Conservation (phyloP, 805 yeast genomes). For the Candida sakaeoensis region DNA sequence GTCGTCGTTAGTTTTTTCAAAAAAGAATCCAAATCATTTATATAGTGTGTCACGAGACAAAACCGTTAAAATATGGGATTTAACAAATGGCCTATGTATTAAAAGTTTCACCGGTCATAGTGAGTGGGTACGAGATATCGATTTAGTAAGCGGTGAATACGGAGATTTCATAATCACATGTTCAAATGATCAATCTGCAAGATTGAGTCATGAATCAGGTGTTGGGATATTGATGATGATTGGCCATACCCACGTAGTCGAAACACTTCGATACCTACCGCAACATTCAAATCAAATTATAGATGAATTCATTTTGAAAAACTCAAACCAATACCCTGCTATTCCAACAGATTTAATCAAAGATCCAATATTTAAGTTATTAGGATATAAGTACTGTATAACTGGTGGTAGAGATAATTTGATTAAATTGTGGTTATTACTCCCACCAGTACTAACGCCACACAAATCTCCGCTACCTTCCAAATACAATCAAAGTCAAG, state of each 20-base stretch:
- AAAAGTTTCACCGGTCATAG: conserved; percentile 72
- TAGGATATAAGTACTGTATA: conserved; percentile 70
- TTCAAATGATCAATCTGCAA: conserved; percentile 72
- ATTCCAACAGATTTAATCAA: conserved; percentile 28
- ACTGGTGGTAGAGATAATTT: conserved; percentile 78
- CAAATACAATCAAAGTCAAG: conserved; percentile 50
- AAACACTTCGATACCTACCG: conserved; percentile 68
- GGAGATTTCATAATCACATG: conserved; percentile 67
- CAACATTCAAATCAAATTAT: conserved; percentile 42
- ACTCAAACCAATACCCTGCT: conserved; percentile 27
- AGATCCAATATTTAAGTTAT: conserved; percentile 24
- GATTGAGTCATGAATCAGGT: conserved; percentile 67
- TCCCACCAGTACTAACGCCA: conserved; percentile 56
- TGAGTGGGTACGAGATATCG: conserved; percentile 81
- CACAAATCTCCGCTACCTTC: conserved; percentile 56
- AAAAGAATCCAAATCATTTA: conserved; percentile 41
- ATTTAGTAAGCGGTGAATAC: conserved; percentile 22
- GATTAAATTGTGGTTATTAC: conserved; percentile 74
- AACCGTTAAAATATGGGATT: conserved; percentile 62
- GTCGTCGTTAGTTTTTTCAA: conserved; percentile 56
- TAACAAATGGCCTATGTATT: conserved; percentile 62
- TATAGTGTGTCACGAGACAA: conserved; percentile 65
- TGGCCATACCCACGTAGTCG: conserved; percentile 85
- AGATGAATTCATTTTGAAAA: conserved; percentile 39
- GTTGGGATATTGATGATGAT: conserved; percentile 62